Conservation (phyloP, 176 grass and related monocot genomes). For the Secale cereale region DNA sequence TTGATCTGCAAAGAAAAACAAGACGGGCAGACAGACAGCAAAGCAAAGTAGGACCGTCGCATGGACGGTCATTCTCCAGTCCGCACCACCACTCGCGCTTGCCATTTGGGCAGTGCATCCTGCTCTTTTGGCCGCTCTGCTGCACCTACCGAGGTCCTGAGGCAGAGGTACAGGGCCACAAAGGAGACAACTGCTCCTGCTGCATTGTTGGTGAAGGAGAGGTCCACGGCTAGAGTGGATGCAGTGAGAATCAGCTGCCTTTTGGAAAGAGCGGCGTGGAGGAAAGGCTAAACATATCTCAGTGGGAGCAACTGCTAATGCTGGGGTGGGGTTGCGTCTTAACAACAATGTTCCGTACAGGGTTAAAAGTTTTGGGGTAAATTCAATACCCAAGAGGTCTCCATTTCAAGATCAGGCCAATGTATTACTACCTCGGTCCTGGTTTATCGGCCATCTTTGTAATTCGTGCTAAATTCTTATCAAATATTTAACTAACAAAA, state of each 20-base stretch:
- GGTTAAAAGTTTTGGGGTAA: background rate
- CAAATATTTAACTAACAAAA: too few species aligned
- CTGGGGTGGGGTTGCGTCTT: background rate
- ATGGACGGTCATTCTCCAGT: background rate
- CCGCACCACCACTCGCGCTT: slow-evolving; percentile 17
- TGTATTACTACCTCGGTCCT: too few species aligned
- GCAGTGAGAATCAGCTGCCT: background rate
- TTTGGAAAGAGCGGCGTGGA: slow-evolving; percentile 15
- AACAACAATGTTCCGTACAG: slow-evolving; percentile 8
- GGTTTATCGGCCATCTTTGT: too few species aligned
- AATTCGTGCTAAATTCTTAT: too few species aligned
- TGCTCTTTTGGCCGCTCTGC: slow-evolving; percentile 24
- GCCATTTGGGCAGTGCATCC: slow-evolving; percentile 16
- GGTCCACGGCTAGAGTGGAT: slow-evolving; percentile 17
- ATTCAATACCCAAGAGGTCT: background rate
- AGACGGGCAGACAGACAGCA: background rate
- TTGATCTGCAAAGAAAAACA: slow-evolving; percentile 10
- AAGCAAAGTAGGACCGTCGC: slow-evolving; percentile 23
- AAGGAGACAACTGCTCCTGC: background rate
- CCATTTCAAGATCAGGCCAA: background rate
- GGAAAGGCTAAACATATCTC: slow-evolving; percentile 23
- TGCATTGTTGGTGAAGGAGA: slow-evolving; percentile 8
- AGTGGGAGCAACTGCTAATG: slow-evolving; percentile 22
- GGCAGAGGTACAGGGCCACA: background rate
- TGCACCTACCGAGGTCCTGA: background rate